Evolutionary conservation across 164 flowering plant species (phyloP), one percentile per base, ranked within the genome.

Genomic region (Magnolia officinalis): DNA sequence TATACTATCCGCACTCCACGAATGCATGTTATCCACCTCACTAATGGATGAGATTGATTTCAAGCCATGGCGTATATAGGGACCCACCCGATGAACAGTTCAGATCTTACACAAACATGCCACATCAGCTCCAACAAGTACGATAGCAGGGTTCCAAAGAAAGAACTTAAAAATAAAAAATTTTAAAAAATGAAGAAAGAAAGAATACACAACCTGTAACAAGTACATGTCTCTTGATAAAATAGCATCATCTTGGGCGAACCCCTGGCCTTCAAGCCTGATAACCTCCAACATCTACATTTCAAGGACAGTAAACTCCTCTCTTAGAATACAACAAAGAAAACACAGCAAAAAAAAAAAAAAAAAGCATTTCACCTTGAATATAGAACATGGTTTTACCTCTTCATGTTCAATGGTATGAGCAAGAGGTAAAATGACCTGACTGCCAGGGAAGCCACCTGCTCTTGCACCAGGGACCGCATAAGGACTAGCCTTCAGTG

Each of bases 401-500:
- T 93, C 97, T 74, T 91, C 95, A 59, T 87, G 83, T 76, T 93
- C 96, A 75, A 91, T 81, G 4, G 95, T 93, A 49, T 88, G 94
- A 1, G 92, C 97, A 14, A 91, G 91, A 66, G 95, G 97, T 71
- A 89, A 78, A 58, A 90, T 88, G 73, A 89, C 91, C 76, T 91
- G 96, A 78, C 87, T 86, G 66, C 93, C 81, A 0, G 91, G 87
- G 68, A 89, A 80, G 75, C 89, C 87, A 75, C 88, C 84, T 61
- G 84, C 84, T 71, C 90, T 86, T 16, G 89, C 78, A 77, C 91
- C 86, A 69, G 95, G 94, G 63, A 89, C 79, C 4, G 88, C 86
- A 83, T 86, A 90, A 18, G 93, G 88, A 72, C 87, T 84, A 50
- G 88, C 74, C 75, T 85, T 90, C 19, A 91, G 82, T 66, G 88